Evolutionary conservation across 495 filamentous ascomycete species (phyloP), one percentile per base, ranked within the genome.

Genomic region (Chlorociboria aeruginascens): DNA sequence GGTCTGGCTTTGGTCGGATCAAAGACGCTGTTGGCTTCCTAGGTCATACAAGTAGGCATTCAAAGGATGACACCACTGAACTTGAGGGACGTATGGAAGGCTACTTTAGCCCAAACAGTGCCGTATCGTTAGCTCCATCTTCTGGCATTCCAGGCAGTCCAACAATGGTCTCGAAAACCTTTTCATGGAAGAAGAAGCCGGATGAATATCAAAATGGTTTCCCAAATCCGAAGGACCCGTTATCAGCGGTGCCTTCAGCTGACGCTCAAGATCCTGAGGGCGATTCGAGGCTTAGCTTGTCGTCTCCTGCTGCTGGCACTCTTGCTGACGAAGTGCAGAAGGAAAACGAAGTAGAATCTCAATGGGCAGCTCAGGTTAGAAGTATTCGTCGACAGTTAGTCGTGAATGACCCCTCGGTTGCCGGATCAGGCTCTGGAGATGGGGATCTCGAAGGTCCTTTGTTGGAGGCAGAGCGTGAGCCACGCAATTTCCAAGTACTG

Each of bases 1-100:
- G 84, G 30, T 86, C 83, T 42, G 87, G 88, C 8, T 71, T 96
- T 43, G 84, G 81, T 7, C 78, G 83, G 29, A 87, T 95, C 65
- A 85, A 85, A 53, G 86, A 89, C 60, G 87, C 84, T 4, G 84
- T 95, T 16, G 83, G 71, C 7, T 51, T 66, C 32, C 69, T 72
- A 47, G 66, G 70, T 12, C 74, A 78, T 38, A 51, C 49, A 28
- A 71, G 61, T 46, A 69, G 66, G 12, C 66, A 68, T 20, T 75
- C 74, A 10, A 58, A 54, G 17, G 58, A 58, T 32, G 51, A 57
- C 3, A 43, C 16, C 1, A 12, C 16, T 25, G 47, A 52, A 0
- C 8, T n/a, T 31, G 48, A 50, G 13, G 31, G 34, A 7, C 34
- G 40, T 11, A 14, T 37, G 14, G 38, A 20, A 17, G 43, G 29